phyloP scores from a whole-genome alignment of 2,329 filamentous ascomycete species.

The Cladosporium oxysporum region DNA sequence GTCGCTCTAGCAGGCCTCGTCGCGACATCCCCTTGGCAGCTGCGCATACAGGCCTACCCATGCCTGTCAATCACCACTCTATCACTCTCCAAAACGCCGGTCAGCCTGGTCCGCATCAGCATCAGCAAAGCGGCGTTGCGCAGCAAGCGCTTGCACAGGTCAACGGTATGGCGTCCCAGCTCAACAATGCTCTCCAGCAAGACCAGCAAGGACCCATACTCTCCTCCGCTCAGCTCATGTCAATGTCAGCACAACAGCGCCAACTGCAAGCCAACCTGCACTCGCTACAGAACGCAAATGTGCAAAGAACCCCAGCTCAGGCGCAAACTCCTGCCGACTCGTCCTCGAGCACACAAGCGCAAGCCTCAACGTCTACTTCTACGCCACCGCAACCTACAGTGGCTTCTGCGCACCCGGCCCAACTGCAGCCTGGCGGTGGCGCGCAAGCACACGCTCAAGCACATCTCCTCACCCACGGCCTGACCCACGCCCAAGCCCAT shows the following conservation, averaged over 20 bases:
- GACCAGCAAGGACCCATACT: constrained; percentile 23
- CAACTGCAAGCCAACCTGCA: constrained; percentile 20
- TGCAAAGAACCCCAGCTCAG: constrained; percentile 20
- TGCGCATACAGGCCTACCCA: not conserved
- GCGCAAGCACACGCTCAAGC: not conserved
- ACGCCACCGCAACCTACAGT: not conserved
- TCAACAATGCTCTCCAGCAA: constrained; percentile 14
- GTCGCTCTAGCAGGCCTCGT: constrained; percentile 20
- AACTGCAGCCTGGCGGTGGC: not conserved
- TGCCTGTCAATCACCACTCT: constrained; percentile 6
- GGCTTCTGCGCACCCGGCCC: not conserved
- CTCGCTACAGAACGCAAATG: constrained; percentile 5
- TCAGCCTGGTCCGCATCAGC: constrained; percentile 15
- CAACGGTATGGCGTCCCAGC: constrained; percentile 25
- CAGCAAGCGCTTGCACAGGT: constrained; percentile 24
- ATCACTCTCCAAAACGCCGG: constrained; percentile 16
- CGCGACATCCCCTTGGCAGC: not conserved
- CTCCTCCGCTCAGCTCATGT: constrained; percentile 22
- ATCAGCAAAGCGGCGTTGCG: constrained; percentile 24
- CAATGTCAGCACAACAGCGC: constrained; percentile 14
- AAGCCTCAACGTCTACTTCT: constrained; percentile 7
- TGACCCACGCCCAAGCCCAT: constrained; percentile 10
- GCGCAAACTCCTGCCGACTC: not conserved
- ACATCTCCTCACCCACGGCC: not conserved
- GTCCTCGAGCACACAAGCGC: not conserved